These are phyloP conservation scores for Chalciporus pseudorubinellus DNA, from an alignment of 768 basidiomycete genomes.

Conservation along the genomic window DNA sequence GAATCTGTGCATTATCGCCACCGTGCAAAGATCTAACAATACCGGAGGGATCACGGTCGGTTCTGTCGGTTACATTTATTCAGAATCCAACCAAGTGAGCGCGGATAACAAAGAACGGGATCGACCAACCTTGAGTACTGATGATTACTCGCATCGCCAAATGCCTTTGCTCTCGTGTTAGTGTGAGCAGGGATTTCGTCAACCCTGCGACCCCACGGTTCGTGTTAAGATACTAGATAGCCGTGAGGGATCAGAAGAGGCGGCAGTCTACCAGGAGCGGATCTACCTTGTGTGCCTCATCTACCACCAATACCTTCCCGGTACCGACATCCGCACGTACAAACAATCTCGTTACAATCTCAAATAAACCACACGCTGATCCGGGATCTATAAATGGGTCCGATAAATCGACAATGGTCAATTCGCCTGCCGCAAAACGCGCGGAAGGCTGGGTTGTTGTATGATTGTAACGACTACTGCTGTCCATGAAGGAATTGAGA, in stretches of 20 bases:
- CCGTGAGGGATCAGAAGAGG: neutral
- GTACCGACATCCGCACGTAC: slow-evolving; percentile 53
- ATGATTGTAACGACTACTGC: too few relatives aligned
- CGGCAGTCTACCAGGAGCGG: neutral
- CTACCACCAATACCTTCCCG: slow-evolving; percentile 64
- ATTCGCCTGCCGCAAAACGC: slow-evolving; percentile 52
- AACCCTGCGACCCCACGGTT: slow-evolving; percentile 44
- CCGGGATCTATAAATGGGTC: slow-evolving; percentile 66
- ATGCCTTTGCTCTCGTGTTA: slow-evolving; percentile 67
- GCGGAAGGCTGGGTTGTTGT: neutral
- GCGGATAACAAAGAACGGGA: neutral
- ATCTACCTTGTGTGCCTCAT: slow-evolving; percentile 67
- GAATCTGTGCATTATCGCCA: slow-evolving; percentile 63
- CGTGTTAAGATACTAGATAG: slow-evolving; percentile 50
- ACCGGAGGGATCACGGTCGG: slow-evolving; percentile 66
- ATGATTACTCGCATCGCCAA: slow-evolving; percentile 69
- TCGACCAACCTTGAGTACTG: slow-evolving; percentile 61
- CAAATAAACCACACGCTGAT: slow-evolving; percentile 63
- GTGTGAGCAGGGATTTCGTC: slow-evolving; percentile 50
- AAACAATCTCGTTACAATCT: slow-evolving; percentile 61
- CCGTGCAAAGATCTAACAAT: slow-evolving; percentile 59
- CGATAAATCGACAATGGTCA: slow-evolving; percentile 66
- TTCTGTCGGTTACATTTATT: slow-evolving; percentile 37
- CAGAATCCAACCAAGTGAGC: neutral
- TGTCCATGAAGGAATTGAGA: slow-evolving; percentile 51